Conservation (phyloP, 805 yeast genomes). For the Starmerella floricola region DNA sequence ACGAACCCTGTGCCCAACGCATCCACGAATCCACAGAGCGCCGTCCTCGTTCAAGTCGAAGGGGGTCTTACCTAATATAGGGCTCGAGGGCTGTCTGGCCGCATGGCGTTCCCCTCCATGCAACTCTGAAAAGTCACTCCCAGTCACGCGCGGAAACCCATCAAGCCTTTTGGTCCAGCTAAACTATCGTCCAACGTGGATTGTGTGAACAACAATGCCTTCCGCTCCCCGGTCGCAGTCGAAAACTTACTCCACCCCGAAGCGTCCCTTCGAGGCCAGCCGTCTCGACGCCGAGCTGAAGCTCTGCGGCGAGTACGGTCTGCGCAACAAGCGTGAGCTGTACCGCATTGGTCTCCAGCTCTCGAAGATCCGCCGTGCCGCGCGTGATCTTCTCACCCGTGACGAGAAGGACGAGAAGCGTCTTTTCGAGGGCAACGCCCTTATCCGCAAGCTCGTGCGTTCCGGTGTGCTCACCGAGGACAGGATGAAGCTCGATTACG, state of each 20-base stretch:
- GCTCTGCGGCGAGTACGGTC: slow-evolving; percentile 99
- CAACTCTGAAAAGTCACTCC: slow-evolving; percentile 8
- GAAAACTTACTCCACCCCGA: slow-evolving; percentile 99
- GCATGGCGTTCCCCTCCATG: slow-evolving; percentile 1
- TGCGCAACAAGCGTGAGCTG: slow-evolving; percentile 99
- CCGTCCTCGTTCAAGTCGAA: too few relatives aligned
- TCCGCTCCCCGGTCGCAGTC: slow-evolving; percentile 87
- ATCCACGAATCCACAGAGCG: too few relatives aligned
- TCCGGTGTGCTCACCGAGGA: slow-evolving; percentile 98
- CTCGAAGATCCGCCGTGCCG: slow-evolving; percentile 99
- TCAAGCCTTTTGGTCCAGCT: slow-evolving; percentile 2
- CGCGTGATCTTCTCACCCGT: slow-evolving; percentile 99
- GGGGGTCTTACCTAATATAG: not conserved
- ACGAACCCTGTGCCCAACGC: too few relatives aligned
- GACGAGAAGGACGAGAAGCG: slow-evolving; percentile 99
- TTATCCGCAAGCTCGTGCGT: slow-evolving; percentile 98
- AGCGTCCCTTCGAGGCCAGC: slow-evolving; percentile 98
- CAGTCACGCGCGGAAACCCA: slow-evolving; percentile 4
- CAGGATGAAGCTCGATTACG: slow-evolving; percentile 99
- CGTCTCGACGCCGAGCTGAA: slow-evolving; percentile 99
- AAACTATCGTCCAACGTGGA: slow-evolving; percentile 12
- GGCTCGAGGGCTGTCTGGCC: not conserved
- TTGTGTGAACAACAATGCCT: slow-evolving; percentile 22
- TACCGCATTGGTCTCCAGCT: slow-evolving; percentile 99
- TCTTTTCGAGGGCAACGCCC: slow-evolving; percentile 99